Base-by-base conservation (phyloP, 2,329 filamentous ascomycete species). In the Xylariaceae sp. region DNA sequence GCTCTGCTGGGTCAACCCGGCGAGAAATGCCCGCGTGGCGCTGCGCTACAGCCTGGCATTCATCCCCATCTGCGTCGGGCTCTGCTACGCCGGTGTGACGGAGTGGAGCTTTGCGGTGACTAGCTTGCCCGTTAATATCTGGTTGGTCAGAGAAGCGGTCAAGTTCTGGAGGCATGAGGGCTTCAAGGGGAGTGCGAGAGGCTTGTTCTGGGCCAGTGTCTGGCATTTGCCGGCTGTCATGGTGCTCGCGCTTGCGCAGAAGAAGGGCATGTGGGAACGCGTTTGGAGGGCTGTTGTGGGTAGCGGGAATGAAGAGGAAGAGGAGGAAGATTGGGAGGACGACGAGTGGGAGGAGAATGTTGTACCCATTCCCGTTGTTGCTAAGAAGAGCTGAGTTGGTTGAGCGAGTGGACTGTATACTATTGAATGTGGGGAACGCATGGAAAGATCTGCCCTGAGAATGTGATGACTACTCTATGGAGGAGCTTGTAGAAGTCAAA, bases 171-270 rank as follows among this genome's bases (percentile, higher is more conserved):
- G 80, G 57, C 75, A 82, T 28, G 83, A 90, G 63, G 93, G 93
- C 12, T 81, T 87, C 56, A 85, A 86, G 61, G 92, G 92, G 2
- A 90, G 82, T 16, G 92, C 94, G 2, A 81, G 90, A 50, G 86
- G 87, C 0, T 71, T 99, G 47, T 99, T 99, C 71, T 99, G 94
- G 94, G 92, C 94, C 1, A 96, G 90, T 69, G 90, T 99, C 10
- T 97, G 93, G 94, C 92, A 97, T 73, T 71, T 99, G 44, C 94
- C 94, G 0, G 88, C 87, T 22, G 80, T 97, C 40, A 84, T 99
- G 78, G 90, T 97, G 43, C 75, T 97, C 55, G 93, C 91, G 2
- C 86, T 97, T 71, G 82, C 88, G 50, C 90, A 96, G 71, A 99
- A 99, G 80, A 96, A 91, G 74, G 93, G 92, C 0, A 80, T 96